Conservation (phyloP, 1,284 basidiomycete genomes). For the Ceratobasidium papillatum region DNA sequence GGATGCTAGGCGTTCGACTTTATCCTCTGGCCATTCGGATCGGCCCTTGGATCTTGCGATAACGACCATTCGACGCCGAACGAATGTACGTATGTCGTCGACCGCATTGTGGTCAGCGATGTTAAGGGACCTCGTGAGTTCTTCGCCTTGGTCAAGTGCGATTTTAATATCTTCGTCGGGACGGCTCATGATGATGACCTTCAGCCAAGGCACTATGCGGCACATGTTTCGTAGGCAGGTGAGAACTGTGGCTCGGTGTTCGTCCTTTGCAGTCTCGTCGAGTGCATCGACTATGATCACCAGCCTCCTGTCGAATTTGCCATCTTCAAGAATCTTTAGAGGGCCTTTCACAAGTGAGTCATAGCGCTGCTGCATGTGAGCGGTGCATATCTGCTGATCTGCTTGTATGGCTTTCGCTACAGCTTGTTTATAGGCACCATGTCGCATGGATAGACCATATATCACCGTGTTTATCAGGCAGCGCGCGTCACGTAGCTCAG, state of each 20-base stretch:
- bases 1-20: not conserved
- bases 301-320: not conserved
- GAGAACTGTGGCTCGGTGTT: not conserved
- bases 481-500: not conserved
- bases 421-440: not conserved
- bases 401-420: not conserved
- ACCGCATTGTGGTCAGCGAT: not conserved
- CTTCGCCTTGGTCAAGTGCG: not conserved
- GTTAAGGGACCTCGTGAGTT: not conserved
- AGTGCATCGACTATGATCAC: constrained; percentile 29
- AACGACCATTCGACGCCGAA: not conserved
- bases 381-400: not conserved
- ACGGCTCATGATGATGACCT: constrained; percentile 1
- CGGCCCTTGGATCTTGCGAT: not conserved
- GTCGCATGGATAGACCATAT: not conserved
- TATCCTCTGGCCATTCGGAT: not conserved
- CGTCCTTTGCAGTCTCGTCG: constrained; percentile 18
- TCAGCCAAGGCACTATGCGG: not conserved
- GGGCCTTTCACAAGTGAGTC: not conserved
- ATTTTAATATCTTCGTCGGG: constrained; percentile 2
- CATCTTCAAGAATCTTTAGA: not conserved
- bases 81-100: not conserved
- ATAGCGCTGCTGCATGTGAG: not conserved
- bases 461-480: not conserved
- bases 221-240: not conserved